Evolutionary conservation across 495 filamentous ascomycete species (phyloP).

Genomic region (Penicillium riverlandense): DNA sequence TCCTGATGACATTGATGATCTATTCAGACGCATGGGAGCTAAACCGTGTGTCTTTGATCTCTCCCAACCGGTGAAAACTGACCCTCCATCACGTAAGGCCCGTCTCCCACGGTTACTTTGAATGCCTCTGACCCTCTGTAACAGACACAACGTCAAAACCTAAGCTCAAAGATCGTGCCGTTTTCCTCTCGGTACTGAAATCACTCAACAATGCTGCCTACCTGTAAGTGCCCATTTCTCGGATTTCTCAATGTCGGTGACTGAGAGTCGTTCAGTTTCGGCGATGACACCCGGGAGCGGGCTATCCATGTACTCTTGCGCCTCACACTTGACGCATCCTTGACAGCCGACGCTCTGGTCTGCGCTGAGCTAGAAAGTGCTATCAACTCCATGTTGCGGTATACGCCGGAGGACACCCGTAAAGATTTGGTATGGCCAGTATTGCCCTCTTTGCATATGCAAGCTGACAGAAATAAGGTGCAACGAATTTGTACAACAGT

Average conservation of each 20-base stretch:
- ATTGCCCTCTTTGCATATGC: neutral
- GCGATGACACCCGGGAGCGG: conserved; percentile 22
- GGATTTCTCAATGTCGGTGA: neutral
- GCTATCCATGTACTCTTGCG: conserved; percentile 45
- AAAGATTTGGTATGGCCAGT: conserved; percentile 23
- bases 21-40: conserved; percentile 29
- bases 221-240: conserved; percentile 12
- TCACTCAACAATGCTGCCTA: conserved; percentile 25
- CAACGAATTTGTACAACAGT: conserved; percentile 46
- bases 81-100: conserved; percentile 16
- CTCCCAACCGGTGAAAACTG: conserved; percentile 16
- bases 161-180: conserved; percentile 2
- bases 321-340: conserved; percentile 49
- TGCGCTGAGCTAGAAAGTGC: conserved; percentile 39
- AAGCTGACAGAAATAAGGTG: conserved; percentile 34
- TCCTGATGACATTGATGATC: conserved; percentile 21
- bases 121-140: neutral
- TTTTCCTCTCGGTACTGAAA: conserved; percentile 17
- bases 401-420: conserved; percentile 19
- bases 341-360: conserved; percentile 34
- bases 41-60: conserved; percentile 21
- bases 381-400: conserved; percentile 33
- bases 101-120: neutral
- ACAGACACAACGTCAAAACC: conserved; percentile 1
- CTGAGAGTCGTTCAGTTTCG: conserved; percentile 20